Percentiles rank a stretch among this genome's conserved stretches.
Evolutionary conservation across 345 rosid genomes (phyloP).

Genomic region (Pugionium cornutum): DNA sequence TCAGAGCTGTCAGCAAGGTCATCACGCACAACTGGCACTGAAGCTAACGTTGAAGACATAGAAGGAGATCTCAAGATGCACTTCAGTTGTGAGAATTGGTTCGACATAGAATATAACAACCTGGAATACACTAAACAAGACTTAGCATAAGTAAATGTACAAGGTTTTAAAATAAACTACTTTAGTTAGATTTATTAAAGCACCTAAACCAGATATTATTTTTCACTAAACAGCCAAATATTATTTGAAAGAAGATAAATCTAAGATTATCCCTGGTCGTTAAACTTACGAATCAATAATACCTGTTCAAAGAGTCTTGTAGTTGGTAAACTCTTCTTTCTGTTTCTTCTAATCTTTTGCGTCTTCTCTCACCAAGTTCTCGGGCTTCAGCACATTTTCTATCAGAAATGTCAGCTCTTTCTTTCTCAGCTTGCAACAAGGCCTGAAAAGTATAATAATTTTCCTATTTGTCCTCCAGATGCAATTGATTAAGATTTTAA

Average conservation of each 20-base stretch:
- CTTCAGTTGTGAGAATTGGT: constrained; percentile 83
- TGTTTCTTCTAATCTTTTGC: constrained; percentile 69
- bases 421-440: constrained; percentile 58
- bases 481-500: not conserved
- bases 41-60: constrained; percentile 47
- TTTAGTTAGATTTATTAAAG: not conserved
- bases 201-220: not conserved
- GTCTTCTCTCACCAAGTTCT: constrained; percentile 66
- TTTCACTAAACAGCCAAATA: constrained; percentile 9
- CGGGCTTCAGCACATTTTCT: constrained; percentile 61
- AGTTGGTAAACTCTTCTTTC: constrained; percentile 72
- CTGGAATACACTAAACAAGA: constrained; percentile 80
- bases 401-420: constrained; percentile 76
- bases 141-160: constrained; percentile 53
- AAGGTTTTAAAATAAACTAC: not conserved
- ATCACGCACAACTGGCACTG: constrained; percentile 46
- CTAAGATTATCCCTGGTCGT: constrained; percentile 9
- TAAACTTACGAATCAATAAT: constrained; percentile 39
- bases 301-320: constrained; percentile 84
- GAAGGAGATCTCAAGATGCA: constrained; percentile 57
- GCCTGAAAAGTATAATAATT: constrained; percentile 42
- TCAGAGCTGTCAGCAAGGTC: constrained; percentile 55
- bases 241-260: not conserved
- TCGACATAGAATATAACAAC: constrained; percentile 79
- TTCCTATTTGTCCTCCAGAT: constrained; percentile 7